Percentiles rank a stretch among this genome's conserved stretches.
phyloP scores from a whole-genome alignment of 306 rosid species.

The Erythrophleum fordii region DNA sequence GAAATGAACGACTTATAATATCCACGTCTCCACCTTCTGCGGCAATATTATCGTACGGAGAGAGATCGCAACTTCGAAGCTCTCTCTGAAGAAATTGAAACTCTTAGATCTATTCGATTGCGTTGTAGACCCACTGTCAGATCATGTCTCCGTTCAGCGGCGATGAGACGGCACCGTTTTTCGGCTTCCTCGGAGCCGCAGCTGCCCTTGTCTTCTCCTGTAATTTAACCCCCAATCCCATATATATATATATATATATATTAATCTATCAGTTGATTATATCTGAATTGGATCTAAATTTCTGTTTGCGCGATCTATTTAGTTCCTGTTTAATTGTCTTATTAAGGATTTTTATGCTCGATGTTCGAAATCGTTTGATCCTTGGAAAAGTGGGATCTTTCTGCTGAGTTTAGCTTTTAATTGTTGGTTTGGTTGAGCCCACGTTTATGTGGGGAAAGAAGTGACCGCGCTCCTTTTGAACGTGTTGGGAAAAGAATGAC shows the following conservation, averaged over 20 bases:
- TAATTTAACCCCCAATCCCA: slow-evolving; percentile 34
- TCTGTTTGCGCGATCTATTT: background rate
- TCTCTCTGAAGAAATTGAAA: slow-evolving; percentile 16
- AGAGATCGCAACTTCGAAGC: slow-evolving; percentile 20
- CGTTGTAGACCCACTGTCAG: slow-evolving; percentile 40
- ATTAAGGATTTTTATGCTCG: background rate
- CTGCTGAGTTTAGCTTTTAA: background rate
- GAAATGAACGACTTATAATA: background rate
- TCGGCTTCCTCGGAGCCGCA: slow-evolving; percentile 95
- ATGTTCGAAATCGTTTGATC: slow-evolving; percentile 1
- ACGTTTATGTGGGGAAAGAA: background rate
- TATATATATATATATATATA: too few species aligned
- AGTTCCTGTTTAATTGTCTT: background rate
- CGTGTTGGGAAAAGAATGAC: background rate
- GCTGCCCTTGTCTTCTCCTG: slow-evolving; percentile 88
- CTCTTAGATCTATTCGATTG: slow-evolving; percentile 50
- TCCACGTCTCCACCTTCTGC: slow-evolving; percentile 25
- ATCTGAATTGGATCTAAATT: slow-evolving; percentile 38
- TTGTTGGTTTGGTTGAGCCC: background rate
- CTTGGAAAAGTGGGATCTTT: slow-evolving; percentile 33
- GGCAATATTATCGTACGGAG: background rate
- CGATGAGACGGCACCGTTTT: slow-evolving; percentile 92
- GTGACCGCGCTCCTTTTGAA: background rate
- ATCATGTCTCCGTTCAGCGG: slow-evolving; percentile 78
- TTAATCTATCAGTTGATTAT: background rate